Base-by-base conservation (phyloP, 441 rosid genomes). In the Daphne laureola region DNA sequence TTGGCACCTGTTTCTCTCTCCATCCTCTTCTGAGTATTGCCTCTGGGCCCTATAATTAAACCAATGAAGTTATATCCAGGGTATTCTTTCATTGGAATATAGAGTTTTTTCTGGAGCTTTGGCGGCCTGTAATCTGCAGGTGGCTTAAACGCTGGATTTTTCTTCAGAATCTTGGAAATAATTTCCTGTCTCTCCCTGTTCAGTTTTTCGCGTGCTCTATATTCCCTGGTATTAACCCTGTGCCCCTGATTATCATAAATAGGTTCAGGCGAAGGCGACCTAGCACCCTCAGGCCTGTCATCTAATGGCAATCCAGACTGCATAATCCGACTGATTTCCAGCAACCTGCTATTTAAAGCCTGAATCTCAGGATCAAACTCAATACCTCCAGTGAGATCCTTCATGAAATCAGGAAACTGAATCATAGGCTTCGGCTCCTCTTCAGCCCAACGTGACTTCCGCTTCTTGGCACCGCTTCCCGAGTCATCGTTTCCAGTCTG, bases 1-100 rank as follows among this genome's bases (percentile, higher is more conserved):
- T 93, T 90, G 0, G 97, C 99, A 67, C 97, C 96, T 0, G 97
- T 93, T 40, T 93, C 96, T 58, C 79, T 74, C 79, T 93, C 95
- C 97, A 90, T 93, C 61, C 96, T 85, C 84, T 93, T 93, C 75
- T 90, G 99, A 0, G 96, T 90, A 59, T 93, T 93, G 21, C 96
- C 95, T 52, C 99, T 83, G 0, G 95, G 97, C 5, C 98, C 99
- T 73, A 90, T 90, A 59, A 93, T 93, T 63, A 93, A 68, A 7
- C 95, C 90, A 14, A 93, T 87, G 62, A 93, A 93, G 61, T 87
- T 87, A 59, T 93, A 90, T 5, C 98, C 98, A 0, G 93, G 97
- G 62, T 78, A 90, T 48, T 90, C 95, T 69, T 90, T 90, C 90
- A 79, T 82, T 2, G 96, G 98, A 14, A 85, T 87, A 53, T 84